phyloP scores from a whole-genome alignment of 768 basidiomycete genomes.

The Agrocybe pediades region DNA sequence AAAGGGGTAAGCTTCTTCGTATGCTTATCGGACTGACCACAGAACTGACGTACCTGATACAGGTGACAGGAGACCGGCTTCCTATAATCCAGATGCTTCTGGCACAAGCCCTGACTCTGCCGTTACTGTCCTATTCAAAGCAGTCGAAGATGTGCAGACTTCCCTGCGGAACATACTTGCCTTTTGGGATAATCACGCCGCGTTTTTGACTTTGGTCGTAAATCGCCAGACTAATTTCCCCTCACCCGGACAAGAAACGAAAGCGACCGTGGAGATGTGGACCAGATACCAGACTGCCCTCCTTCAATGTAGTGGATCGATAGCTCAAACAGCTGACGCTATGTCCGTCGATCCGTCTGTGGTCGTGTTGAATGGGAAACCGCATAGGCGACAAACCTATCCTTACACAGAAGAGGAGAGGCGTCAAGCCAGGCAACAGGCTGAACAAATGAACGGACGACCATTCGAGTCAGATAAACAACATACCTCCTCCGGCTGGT shows the following conservation, averaged over 20 bases:
- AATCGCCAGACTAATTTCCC: conserved; percentile 21
- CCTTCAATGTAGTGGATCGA: conserved; percentile 22
- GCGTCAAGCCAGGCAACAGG: neutral
- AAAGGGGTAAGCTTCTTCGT: conserved; percentile 10
- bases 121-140: conserved; percentile 10
- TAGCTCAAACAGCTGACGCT: conserved; percentile 20
- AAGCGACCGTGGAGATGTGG: conserved; percentile 18
- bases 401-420: conserved; percentile 1
- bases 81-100: neutral
- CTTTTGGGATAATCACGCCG: conserved; percentile 24
- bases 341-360: conserved; percentile 17
- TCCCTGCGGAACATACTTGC: conserved; percentile 18
- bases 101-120: conserved; percentile 6
- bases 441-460: neutral
- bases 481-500: neutral
- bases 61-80: neutral
- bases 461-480: neutral
- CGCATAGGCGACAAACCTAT: conserved; percentile 15
- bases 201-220: conserved; percentile 17
- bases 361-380: conserved; percentile 2
- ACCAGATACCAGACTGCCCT: conserved; percentile 18
- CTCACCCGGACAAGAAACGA: conserved; percentile 18
- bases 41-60: neutral
- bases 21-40: neutral
- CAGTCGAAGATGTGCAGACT: conserved; percentile 15